A percentile compares a stretch with the other conserved stretches of the same genome.
Evolutionary conservation across 768 basidiomycete genomes (phyloP).

Genomic region (Russula abietina): DNA sequence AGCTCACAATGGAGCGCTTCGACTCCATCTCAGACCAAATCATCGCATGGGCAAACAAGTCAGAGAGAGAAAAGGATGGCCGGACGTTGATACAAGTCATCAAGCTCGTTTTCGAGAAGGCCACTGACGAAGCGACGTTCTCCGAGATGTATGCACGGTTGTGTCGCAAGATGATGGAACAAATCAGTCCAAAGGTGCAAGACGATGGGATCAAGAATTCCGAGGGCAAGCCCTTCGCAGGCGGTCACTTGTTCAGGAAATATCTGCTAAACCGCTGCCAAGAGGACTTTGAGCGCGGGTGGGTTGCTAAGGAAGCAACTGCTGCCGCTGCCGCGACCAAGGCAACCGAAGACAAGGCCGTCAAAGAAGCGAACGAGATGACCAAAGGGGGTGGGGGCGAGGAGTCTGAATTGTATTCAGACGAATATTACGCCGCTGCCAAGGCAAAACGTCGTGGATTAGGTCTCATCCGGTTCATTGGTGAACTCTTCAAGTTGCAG

Average conservation of each 20-base stretch:
- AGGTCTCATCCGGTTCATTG: constrained; percentile 96
- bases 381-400: constrained; percentile 33
- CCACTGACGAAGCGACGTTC: constrained; percentile 92
- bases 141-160: constrained; percentile 97
- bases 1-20: constrained; percentile 95
- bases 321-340: constrained; percentile 83
- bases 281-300: constrained; percentile 95
- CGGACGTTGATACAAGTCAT: constrained; percentile 95
- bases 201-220: constrained; percentile 78
- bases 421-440: constrained; percentile 93
- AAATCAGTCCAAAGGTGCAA: constrained; percentile 78
- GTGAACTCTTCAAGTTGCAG: constrained; percentile 97
- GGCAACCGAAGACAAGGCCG: constrained; percentile 78
- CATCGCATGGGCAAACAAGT: constrained; percentile 91
- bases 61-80: constrained; percentile 86
- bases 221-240: constrained; percentile 85
- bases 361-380: constrained; percentile 40
- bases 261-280: constrained; percentile 96
- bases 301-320: constrained; percentile 83
- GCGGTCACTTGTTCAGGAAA: constrained; percentile 93
- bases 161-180: constrained; percentile 94
- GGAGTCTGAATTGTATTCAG: constrained; percentile 79
- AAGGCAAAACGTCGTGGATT: constrained; percentile 97
- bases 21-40: constrained; percentile 94
- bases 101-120: constrained; percentile 93